Base-by-base conservation (phyloP, 192 early-diverging fungal species). In the Umbelopsis vinacea region DNA sequence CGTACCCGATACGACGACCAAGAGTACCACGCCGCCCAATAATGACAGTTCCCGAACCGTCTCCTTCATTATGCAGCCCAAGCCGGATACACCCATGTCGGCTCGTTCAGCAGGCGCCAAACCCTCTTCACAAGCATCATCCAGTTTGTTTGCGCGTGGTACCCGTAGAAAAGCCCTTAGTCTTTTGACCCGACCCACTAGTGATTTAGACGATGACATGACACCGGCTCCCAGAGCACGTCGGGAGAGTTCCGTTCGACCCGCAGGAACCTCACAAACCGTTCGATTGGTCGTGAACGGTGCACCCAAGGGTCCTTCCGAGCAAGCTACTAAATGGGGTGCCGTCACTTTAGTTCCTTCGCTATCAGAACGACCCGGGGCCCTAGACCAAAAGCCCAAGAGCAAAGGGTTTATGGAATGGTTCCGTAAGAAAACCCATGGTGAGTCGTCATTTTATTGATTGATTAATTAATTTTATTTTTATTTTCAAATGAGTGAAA, bases 351-450 rank as follows among this genome's bases (percentile, higher is more conserved):
- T 63, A 26, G 57, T 63, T 8, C 57, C 57, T 14, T 63, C 57
- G 15, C 26, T 35, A 11, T 63, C 57, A 29, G 57, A 63, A 26
- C 57, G 57, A 63, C 29, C 33, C 35, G 53, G 70, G 46, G 75
- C 38, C 71, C 81, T 3, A 35, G 57, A 63, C 33, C 57, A 35
- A 63, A 63, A 63, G 26, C 26, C 57, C 11, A 63, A 63, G 33
- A 83, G 87, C 1, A 87, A 88, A 70, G 89, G 86, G 24, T 83
- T 93, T n/a, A 90, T 90, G 82, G 89, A 87, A 67, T 93, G 92
- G 92, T 85, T 93, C 50, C 84, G 89, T 40, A 85, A 89, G 78
- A 87, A 86, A 57, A 81, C 84, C 22, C 57, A 79, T 52, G 84
- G 86, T 85, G 81, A 68, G 75, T 37, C 23, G 26, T 9, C 4